These are phyloP conservation scores for Camellia sinensis DNA, from an alignment of 148 eudicot species.

Conservation along the genomic window DNA sequence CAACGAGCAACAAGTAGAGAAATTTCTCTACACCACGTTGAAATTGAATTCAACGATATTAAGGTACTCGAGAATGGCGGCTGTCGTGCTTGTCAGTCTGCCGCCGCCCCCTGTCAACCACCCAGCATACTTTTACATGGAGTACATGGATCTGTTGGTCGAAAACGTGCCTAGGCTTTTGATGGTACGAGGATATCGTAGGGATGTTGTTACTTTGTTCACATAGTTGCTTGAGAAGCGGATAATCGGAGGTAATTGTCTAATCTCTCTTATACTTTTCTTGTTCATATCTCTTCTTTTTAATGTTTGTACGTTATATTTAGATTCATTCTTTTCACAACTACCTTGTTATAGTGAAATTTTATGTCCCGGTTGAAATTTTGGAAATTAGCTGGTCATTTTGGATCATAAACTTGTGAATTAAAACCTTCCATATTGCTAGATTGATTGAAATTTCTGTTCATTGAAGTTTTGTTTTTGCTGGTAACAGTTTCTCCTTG, in stretches of 20 bases:
- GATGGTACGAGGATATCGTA: slow-evolving; percentile 86
- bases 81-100: slow-evolving; percentile 88
- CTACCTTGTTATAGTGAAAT: neutral
- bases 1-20: slow-evolving; percentile 87
- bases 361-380: neutral
- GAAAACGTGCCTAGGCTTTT: slow-evolving; percentile 95
- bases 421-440: neutral
- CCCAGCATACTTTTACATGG: slow-evolving; percentile 90
- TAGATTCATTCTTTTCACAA: slow-evolving; percentile 14
- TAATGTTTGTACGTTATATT: neutral
- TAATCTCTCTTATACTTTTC: neutral
- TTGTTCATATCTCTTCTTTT: neutral
- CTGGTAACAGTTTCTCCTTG: neutral
- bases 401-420: neutral
- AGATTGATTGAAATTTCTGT: neutral
- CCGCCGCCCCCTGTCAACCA: slow-evolving; percentile 90
- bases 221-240: slow-evolving; percentile 39
- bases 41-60: slow-evolving; percentile 81
- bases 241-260: neutral
- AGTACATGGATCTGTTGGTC: slow-evolving; percentile 93
- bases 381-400: neutral
- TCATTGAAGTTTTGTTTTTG: neutral
- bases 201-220: slow-evolving; percentile 93
- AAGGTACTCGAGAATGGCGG: slow-evolving; percentile 90
- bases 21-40: slow-evolving; percentile 83